These are phyloP conservation scores for Dryadomyces quercus-mongolicae DNA, from an alignment of 2,329 filamentous ascomycete genomes.

Conservation along the genomic window DNA sequence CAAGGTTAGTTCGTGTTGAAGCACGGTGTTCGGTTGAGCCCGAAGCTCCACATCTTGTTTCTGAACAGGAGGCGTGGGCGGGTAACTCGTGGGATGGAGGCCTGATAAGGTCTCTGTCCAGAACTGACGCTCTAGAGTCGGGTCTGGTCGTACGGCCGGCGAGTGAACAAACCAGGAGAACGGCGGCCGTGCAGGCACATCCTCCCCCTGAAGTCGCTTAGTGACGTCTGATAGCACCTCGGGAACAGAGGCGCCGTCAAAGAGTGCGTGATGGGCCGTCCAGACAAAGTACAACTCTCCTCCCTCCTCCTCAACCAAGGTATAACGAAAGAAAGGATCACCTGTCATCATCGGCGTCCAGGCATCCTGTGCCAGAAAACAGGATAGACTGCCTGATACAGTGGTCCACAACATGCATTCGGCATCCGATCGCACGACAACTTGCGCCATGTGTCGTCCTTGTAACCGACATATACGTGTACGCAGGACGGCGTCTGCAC, in stretches of 20 bases:
- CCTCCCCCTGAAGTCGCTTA: too few relatives aligned
- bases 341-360: too few relatives aligned
- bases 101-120: not conserved
- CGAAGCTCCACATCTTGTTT: too few relatives aligned
- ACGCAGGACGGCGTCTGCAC: too few relatives aligned
- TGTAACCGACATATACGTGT: too few relatives aligned
- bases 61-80: not conserved
- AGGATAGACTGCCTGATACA: too few relatives aligned
- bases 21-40: not conserved
- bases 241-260: conserved; percentile 28
- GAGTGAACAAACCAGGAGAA: not conserved
- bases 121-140: not conserved
- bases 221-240: not conserved
- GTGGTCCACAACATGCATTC: too few relatives aligned
- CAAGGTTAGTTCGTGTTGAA: not conserved
- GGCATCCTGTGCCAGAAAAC: too few relatives aligned
- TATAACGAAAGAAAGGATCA: not conserved
- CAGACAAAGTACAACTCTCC: conserved; percentile 31
- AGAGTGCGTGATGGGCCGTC: conserved; percentile 43
- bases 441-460: too few relatives aligned
- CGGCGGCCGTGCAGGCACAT: not conserved
- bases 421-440: too few relatives aligned
- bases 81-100: not conserved
- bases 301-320: not conserved
- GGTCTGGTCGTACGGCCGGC: not conserved